Base-by-base conservation (phyloP, 192 early-diverging fungal species). In the Rhizophlyctis rosea region DNA sequence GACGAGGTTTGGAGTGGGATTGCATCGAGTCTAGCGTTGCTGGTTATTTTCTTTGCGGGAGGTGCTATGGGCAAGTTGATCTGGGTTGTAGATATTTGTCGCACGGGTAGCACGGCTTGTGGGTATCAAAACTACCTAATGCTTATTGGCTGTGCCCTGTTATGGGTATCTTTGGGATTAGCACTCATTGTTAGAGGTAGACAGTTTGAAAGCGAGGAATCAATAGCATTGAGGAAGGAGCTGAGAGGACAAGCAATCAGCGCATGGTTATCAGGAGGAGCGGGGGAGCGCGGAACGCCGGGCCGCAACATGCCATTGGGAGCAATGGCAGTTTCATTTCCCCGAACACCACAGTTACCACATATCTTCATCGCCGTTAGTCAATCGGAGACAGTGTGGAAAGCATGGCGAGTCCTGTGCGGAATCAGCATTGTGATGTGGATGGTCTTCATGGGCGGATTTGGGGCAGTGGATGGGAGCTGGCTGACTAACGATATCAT, bases 341-440 rank as follows among this genome's bases (percentile, higher is more conserved):
- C 47, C 18, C 21, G 13, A 14, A 11, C 59, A 50, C 47, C 47
- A 3, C 25, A 34, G 11, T 2, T 0, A 61, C 59, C 59, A 18
- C 9, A 1, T 23, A 23, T 50, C 3, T 61, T 61, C 47, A 30
- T 27, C 2, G 24, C 18, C 9, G 47, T 61, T 5, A 61, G 44
- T 11, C 59, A 61, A 0, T 28, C 50, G 21, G 14, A 18, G 13
- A 25, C 36, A 16, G 29, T 31, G 11, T 61, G 59, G 59, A 25
- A 9, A 13, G 29, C 5, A 3, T 61, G 59, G 59, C 36, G 48
- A 52, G 13, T 50, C 16, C 13, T 61, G 13, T 11, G 44, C 18
- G 47, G 27, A 21, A n/a, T 61, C 2, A n/a, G 13, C 13, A 54
- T 50, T 53, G 30, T 61, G 35, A 47, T 34, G n/a, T 61, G 59